Evolutionary conservation across 495 filamentous ascomycete species (phyloP).

Genomic region (Lophiotrema nucula): DNA sequence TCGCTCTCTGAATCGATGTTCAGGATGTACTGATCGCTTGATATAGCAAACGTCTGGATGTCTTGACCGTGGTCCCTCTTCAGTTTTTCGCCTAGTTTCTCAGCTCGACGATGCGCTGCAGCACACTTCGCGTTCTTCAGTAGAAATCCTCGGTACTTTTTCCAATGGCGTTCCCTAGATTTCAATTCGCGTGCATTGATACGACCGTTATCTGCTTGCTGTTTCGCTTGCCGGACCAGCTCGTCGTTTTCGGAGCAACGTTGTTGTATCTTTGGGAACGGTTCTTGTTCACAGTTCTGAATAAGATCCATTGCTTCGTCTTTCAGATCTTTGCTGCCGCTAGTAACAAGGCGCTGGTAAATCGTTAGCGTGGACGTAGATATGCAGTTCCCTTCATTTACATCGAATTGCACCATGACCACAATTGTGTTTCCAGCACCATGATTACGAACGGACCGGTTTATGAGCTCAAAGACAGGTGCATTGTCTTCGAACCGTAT

Average conservation of each 20-base stretch:
- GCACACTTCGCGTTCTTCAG: too few relatives aligned
- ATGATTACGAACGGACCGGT: neutral
- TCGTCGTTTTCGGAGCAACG: neutral
- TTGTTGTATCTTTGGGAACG: neutral
- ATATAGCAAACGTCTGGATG: conserved; percentile 10
- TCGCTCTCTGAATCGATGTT: conserved; percentile 1
- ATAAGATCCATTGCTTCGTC: too few relatives aligned
- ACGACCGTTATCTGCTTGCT: too few relatives aligned
- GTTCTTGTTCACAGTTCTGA: neutral
- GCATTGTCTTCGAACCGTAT: neutral
- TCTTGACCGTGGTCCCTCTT: neutral
- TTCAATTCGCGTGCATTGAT: too few relatives aligned
- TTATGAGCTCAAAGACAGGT: conserved; percentile 5
- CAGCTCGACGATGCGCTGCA: neutral
- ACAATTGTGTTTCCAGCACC: conserved; percentile 8
- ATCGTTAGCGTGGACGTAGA: neutral
- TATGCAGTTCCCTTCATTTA: conserved; percentile 3
- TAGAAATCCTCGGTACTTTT: too few relatives aligned
- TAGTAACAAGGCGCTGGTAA: too few relatives aligned
- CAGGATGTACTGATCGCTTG: neutral
- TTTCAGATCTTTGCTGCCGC: too few relatives aligned
- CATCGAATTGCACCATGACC: conserved; percentile 9
- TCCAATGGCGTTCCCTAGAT: too few relatives aligned
- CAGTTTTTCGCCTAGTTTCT: neutral
- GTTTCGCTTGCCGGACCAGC: too few relatives aligned